Evolutionary conservation across 2,329 filamentous ascomycete species (phyloP).

Genomic region (Aureobasidium namibiae): DNA sequence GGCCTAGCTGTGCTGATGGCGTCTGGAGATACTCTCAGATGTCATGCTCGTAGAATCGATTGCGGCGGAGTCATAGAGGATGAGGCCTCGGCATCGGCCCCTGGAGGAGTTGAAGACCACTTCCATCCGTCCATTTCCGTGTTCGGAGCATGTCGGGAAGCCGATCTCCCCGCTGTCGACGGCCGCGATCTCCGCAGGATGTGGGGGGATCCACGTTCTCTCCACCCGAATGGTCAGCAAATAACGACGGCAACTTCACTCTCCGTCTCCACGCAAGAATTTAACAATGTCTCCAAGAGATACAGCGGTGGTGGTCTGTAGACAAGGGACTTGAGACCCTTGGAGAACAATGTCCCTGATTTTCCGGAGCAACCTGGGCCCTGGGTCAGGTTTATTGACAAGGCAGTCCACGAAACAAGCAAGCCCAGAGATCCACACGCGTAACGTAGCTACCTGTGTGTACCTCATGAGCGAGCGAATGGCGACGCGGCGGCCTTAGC

Average conservation of each 20-base stretch:
- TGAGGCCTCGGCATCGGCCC: not conserved
- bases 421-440: not conserved
- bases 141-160: not conserved
- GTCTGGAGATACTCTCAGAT: not conserved
- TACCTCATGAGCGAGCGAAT: not conserved
- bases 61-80: not conserved
- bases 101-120: not conserved
- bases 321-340: not conserved
- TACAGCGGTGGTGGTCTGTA: not conserved
- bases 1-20: not conserved
- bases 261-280: not conserved
- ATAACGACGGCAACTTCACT: not conserved
- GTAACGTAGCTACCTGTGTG: conserved; percentile 4
- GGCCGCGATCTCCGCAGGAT: not conserved
- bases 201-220: not conserved
- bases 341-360: not conserved
- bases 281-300: no score
- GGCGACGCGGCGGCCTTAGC: not conserved
- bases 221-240: conserved; percentile 8
- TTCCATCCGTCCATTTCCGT: conserved; percentile 1
- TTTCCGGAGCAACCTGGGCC: not conserved
- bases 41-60: not conserved
- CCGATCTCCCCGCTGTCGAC: not conserved
- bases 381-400: not conserved
- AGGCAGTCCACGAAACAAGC: not conserved